phyloP scores from a whole-genome alignment of 306 rosid species.

The Amphicarpaea edgeworthii region DNA sequence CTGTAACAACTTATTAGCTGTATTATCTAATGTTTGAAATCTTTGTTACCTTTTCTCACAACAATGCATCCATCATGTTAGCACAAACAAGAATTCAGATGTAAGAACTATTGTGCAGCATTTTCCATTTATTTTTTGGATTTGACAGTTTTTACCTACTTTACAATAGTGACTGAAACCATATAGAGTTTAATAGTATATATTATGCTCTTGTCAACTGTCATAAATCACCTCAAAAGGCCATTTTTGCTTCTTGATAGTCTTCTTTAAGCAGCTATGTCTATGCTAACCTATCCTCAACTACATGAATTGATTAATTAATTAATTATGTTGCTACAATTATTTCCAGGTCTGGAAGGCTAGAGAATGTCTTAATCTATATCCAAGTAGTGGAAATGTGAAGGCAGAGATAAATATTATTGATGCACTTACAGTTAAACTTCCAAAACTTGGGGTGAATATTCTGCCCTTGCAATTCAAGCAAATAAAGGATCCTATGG shows the following conservation, averaged over 20 bases:
- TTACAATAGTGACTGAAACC: slow-evolving; percentile 27
- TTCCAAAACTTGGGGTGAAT: slow-evolving; percentile 95
- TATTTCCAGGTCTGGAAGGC: slow-evolving; percentile 95
- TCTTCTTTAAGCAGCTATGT: slow-evolving; percentile 37
- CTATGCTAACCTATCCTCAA: slow-evolving; percentile 40
- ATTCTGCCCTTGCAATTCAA: slow-evolving; percentile 96
- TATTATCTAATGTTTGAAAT: slow-evolving; percentile 36
- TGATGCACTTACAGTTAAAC: slow-evolving; percentile 83
- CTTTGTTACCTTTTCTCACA: slow-evolving; percentile 1
- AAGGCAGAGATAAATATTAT: slow-evolving; percentile 84
- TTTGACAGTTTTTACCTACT: slow-evolving; percentile 2
- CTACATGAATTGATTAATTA: slow-evolving; percentile 41
- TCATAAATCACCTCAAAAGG: slow-evolving; percentile 21
- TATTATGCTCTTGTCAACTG: neutral
- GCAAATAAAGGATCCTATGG: slow-evolving; percentile 95
- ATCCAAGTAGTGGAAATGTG: slow-evolving; percentile 72
- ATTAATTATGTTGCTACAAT: slow-evolving; percentile 37
- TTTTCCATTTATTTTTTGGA: neutral
- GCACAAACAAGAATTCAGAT: slow-evolving; percentile 27
- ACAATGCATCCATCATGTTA: slow-evolving; percentile 32
- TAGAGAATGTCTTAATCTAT: slow-evolving; percentile 86
- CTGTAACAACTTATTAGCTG: slow-evolving; percentile 26
- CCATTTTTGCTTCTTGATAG: slow-evolving; percentile 33
- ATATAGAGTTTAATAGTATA: neutral
- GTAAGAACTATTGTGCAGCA: slow-evolving; percentile 1